Conservation (phyloP, 1,139 yeast species). For the Geotrichum candidum region DNA sequence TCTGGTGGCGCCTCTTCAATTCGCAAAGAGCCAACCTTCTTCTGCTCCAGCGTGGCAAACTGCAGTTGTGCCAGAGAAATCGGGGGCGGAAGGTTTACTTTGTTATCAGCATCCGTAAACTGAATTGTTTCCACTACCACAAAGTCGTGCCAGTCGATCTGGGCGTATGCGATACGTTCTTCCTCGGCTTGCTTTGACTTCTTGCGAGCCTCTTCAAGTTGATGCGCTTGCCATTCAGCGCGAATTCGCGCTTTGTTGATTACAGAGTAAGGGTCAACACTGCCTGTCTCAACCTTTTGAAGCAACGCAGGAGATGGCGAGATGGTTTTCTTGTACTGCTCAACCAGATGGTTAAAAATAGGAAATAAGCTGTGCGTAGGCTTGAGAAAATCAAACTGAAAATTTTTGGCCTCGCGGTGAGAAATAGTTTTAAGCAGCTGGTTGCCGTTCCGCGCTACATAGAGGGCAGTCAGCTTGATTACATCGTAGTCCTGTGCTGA, state of each 20-base stretch:
- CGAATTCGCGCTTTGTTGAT: constrained; percentile 49
- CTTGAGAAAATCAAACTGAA: constrained; percentile 65
- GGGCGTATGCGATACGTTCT: constrained; percentile 54
- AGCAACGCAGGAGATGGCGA: constrained; percentile 24
- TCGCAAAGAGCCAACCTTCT: constrained; percentile 31
- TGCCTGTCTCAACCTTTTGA: constrained; percentile 23
- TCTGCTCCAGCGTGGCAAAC: constrained; percentile 53
- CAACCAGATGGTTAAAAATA: constrained; percentile 46
- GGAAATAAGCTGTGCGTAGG: constrained; percentile 55
- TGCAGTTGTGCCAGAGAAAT: constrained; percentile 54
- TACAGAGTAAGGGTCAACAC: constrained; percentile 35
- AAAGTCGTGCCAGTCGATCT: constrained; percentile 87
- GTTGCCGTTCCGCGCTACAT: constrained; percentile 52
- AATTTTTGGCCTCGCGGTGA: constrained; percentile 41
- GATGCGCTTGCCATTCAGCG: constrained; percentile 50
- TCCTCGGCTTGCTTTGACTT: constrained; percentile 35
- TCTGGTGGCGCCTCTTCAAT: constrained; percentile 41
- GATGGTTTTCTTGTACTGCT: constrained; percentile 50
- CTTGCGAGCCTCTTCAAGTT: constrained; percentile 34
- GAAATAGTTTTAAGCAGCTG: constrained; percentile 40
- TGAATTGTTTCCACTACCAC: constrained; percentile 61
- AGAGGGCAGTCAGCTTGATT: constrained; percentile 67
- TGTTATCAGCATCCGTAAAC: constrained; percentile 61
- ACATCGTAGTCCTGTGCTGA: constrained; percentile 61
- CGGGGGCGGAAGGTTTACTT: constrained; percentile 57